phyloP scores from a whole-genome alignment of 2,329 filamentous ascomycete species.

The Tolypocladium ophioglossoides region DNA sequence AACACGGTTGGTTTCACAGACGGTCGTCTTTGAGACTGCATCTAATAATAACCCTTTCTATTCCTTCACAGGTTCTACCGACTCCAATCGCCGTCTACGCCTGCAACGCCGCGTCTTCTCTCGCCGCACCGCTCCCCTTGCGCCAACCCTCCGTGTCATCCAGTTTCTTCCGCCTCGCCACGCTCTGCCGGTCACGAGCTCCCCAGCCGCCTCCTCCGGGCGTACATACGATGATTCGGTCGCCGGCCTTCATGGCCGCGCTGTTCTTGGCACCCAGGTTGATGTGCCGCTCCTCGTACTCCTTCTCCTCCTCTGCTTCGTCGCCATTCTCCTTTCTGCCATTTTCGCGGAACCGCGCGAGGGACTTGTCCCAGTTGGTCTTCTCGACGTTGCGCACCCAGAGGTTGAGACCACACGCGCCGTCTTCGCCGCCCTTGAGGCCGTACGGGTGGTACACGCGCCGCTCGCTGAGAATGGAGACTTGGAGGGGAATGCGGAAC shows the following conservation, averaged over 20 bases:
- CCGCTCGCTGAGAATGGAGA: conserved; percentile 68
- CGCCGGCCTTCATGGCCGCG: conserved; percentile 63
- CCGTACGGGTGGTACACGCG: conserved; percentile 66
- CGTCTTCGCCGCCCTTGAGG: conserved; percentile 64
- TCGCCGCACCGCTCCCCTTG: conserved; percentile 44
- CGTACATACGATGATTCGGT: conserved; percentile 67
- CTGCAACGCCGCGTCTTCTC: conserved; percentile 50
- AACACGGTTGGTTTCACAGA: neutral
- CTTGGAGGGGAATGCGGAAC: conserved; percentile 67
- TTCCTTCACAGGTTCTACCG: neutral
- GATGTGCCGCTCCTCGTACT: conserved; percentile 51
- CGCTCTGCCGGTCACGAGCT: conserved; percentile 43
- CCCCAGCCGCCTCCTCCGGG: conserved; percentile 77
- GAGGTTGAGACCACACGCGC: conserved; percentile 68
- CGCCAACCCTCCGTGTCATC: conserved; percentile 48
- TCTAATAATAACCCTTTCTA: neutral
- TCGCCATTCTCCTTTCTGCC: conserved; percentile 13
- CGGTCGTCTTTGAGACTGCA: neutral
- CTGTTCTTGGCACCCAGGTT: conserved; percentile 74
- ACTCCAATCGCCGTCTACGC: conserved; percentile 21
- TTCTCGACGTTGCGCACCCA: conserved; percentile 70
- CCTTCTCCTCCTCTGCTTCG: conserved; percentile 17
- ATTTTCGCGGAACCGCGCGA: conserved; percentile 25
- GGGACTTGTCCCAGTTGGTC: conserved; percentile 35
- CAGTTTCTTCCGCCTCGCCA: conserved; percentile 29